These are phyloP conservation scores for Epithemia pelagica DNA, from an alignment of 108 stramenopile species.

Conservation along the genomic window DNA sequence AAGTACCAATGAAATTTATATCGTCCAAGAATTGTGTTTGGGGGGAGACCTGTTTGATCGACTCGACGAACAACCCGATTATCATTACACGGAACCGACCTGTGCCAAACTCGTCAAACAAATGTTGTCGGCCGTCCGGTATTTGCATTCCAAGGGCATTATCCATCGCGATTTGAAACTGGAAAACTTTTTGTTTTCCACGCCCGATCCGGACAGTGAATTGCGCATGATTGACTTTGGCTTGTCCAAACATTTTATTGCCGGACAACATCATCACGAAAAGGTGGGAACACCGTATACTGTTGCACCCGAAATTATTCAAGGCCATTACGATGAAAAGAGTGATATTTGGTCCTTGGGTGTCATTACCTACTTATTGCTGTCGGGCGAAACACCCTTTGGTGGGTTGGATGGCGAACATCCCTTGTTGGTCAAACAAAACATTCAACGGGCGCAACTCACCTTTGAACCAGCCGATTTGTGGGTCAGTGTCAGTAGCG, in stretches of 20 bases:
- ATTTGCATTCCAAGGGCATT: slow-evolving; percentile 80
- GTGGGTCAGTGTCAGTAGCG: slow-evolving; percentile 62
- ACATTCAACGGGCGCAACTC: slow-evolving; percentile 10
- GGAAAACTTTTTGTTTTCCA: slow-evolving; percentile 48
- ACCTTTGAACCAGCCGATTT: slow-evolving; percentile 67
- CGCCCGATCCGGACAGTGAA: slow-evolving; percentile 34
- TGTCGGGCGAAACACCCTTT: slow-evolving; percentile 83
- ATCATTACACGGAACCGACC: slow-evolving; percentile 76
- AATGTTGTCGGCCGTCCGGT: slow-evolving; percentile 81
- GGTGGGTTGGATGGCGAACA: slow-evolving; percentile 76
- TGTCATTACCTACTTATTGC: slow-evolving; percentile 80
- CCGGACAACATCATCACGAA: slow-evolving; percentile 62
- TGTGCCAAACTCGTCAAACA: slow-evolving; percentile 77
- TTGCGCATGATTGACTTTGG: slow-evolving; percentile 87
- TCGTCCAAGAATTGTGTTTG: slow-evolving; percentile 66
- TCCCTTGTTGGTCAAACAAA: slow-evolving; percentile 19
- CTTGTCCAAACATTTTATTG: slow-evolving; percentile 69
- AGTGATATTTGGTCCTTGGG: slow-evolving; percentile 85
- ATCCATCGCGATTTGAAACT: slow-evolving; percentile 18
- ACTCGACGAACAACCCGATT: slow-evolving; percentile 71
- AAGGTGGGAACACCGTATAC: slow-evolving; percentile 86
- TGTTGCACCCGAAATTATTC: slow-evolving; percentile 85
- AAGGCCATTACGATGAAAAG: slow-evolving; percentile 70
- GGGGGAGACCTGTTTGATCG: slow-evolving; percentile 86
- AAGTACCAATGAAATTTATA: slow-evolving; percentile 58